These are phyloP conservation scores for Aureobasidium musti DNA, from an alignment of 2,329 filamentous ascomycete genomes.

Conservation along the genomic window DNA sequence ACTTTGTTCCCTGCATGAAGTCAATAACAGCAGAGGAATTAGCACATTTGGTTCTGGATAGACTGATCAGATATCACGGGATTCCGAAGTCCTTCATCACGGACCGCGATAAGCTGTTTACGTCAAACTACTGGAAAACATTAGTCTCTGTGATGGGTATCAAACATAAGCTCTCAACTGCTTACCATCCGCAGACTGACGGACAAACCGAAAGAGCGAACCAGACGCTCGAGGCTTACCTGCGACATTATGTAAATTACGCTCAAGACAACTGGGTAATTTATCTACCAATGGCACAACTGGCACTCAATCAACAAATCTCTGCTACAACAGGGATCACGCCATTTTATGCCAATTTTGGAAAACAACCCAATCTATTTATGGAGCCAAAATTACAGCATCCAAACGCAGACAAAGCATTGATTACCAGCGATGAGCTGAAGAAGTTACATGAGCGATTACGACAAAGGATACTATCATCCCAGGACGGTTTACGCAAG, in stretches of 20 bases:
- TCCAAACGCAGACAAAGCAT: slow-evolving; percentile 16
- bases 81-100: slow-evolving; percentile 33
- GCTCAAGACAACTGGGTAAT: slow-evolving; percentile 34
- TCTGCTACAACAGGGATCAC: slow-evolving; percentile 31
- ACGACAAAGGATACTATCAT: slow-evolving; percentile 24
- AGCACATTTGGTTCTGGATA: slow-evolving; percentile 33
- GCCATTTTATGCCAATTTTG: slow-evolving; percentile 35
- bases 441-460: slow-evolving; percentile 23
- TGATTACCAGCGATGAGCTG: slow-evolving; percentile 18
- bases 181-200: slow-evolving; percentile 38
- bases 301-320: slow-evolving; percentile 34
- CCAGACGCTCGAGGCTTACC: slow-evolving; percentile 35
- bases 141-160: slow-evolving; percentile 33
- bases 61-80: slow-evolving; percentile 32
- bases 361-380: slow-evolving; percentile 26
- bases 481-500: slow-evolving; percentile 8
- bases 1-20: slow-evolving; percentile 32
- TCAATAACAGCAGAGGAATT: slow-evolving; percentile 31
- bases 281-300: slow-evolving; percentile 34
- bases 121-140: slow-evolving; percentile 33
- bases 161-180: slow-evolving; percentile 35
- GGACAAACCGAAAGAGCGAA: slow-evolving; percentile 38
- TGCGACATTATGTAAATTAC: slow-evolving; percentile 35
- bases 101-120: slow-evolving; percentile 36
- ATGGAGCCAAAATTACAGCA: slow-evolving; percentile 12